Evolutionary conservation across 495 filamentous ascomycete genomes (phyloP).

Genomic region (Neurospora intermedia): DNA sequence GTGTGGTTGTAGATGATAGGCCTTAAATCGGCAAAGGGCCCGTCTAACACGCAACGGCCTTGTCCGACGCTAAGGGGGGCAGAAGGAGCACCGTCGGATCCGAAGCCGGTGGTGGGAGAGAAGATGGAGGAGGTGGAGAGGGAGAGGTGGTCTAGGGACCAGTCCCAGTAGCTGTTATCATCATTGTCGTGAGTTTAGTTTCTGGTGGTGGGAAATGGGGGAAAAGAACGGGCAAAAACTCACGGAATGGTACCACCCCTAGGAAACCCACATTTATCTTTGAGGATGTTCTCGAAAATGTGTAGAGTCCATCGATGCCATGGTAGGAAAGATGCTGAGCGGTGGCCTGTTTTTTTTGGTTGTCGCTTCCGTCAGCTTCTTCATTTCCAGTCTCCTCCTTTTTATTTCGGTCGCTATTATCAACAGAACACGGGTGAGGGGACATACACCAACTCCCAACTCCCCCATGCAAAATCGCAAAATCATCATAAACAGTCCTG

Average conservation of each 20-base stretch:
- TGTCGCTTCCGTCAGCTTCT: neutral
- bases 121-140: neutral
- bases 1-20: conserved; percentile 4
- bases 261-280: neutral
- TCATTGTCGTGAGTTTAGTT: too few species aligned
- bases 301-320: neutral
- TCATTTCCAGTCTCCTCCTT: too few species aligned
- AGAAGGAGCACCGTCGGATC: neutral
- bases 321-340: neutral
- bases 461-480: neutral
- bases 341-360: neutral
- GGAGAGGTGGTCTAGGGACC: neutral
- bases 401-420: too few species aligned
- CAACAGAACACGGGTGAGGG: too few species aligned
- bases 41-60: neutral
- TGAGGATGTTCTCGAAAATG: neutral
- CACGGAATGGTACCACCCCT: neutral
- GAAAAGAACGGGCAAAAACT: neutral
- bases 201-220: too few species aligned
- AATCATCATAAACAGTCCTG: neutral
- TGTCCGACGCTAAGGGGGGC: neutral
- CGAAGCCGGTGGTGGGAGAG: neutral
- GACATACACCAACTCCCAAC: neutral
- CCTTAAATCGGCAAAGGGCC: neutral
- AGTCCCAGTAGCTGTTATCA: conserved; percentile 1